Evolutionary conservation across 129 eudicot species (phyloP).

Genomic region (Flaveria robusta): DNA sequence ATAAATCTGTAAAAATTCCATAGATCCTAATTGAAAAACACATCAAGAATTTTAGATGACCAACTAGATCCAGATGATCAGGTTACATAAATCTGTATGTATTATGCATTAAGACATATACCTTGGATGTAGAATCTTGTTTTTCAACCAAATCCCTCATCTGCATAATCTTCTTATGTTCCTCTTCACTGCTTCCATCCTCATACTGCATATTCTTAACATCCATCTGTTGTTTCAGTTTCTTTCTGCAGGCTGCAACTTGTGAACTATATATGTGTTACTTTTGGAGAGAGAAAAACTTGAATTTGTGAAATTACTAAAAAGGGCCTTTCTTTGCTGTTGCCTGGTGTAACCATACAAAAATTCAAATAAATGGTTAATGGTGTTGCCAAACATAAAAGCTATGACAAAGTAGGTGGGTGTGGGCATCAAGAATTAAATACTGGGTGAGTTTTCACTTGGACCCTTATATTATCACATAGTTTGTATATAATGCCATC

Average conservation of each 20-base stretch:
- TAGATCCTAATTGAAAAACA: neutral
- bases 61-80: slow-evolving; percentile 7
- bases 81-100: neutral
- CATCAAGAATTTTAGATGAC: slow-evolving; percentile 6
- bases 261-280: neutral
- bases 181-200: slow-evolving; percentile 33
- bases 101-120: slow-evolving; percentile 10
- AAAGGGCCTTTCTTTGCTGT: slow-evolving; percentile 15
- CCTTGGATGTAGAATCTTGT: slow-evolving; percentile 66
- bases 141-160: slow-evolving; percentile 55
- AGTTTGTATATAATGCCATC: neutral
- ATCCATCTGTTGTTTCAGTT: slow-evolving; percentile 20
- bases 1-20: neutral
- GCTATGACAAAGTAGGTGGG: neutral
- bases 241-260: slow-evolving; percentile 8
- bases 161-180: slow-evolving; percentile 47
- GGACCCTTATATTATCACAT: neutral
- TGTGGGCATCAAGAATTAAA: slow-evolving; percentile 15
- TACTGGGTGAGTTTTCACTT: slow-evolving; percentile 9
- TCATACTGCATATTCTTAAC: neutral
- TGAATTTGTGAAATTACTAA: slow-evolving; percentile 15
- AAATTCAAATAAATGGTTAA: neutral
- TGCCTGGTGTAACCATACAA: slow-evolving; percentile 1
- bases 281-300: neutral
- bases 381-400: neutral